phyloP scores from a whole-genome alignment of 192 early-diverging fungal genomes.

The Mortierella alpina region DNA sequence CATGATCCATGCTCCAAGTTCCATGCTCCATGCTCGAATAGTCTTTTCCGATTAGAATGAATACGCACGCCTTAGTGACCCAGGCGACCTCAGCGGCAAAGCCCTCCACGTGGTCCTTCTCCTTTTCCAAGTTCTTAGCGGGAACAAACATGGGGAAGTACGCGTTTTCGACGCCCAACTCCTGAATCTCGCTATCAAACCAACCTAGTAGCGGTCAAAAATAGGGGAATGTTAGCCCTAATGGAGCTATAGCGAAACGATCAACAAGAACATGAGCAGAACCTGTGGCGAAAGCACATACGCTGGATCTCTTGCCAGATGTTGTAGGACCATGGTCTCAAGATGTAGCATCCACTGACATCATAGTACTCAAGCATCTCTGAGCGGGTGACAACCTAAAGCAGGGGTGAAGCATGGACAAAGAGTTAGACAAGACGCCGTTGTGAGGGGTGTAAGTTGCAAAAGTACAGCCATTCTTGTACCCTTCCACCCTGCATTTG shows the following conservation, averaged over 20 bases:
- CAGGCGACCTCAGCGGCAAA: conserved; percentile 99
- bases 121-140: conserved; percentile 83
- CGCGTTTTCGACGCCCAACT: conserved; percentile 94
- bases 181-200: conserved; percentile 90
- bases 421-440: background rate
- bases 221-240: background rate
- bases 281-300: conserved; percentile 22
- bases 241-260: background rate
- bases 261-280: background rate
- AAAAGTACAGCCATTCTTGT: background rate
- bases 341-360: conserved; percentile 97
- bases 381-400: conserved; percentile 82
- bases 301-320: conserved; percentile 98
- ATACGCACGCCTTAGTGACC: conserved; percentile 90
- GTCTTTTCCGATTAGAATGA: background rate
- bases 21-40: conserved; percentile 5
- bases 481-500: background rate
- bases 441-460: background rate
- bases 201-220: conserved; percentile 65
- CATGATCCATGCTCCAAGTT: background rate
- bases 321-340: conserved; percentile 94
- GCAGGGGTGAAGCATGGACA: background rate
- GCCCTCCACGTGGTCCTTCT: conserved; percentile 99
- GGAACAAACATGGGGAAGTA: conserved; percentile 99
- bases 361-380: conserved; percentile 99